phyloP scores from a whole-genome alignment of 768 basidiomycete genomes.

The Tylopilus sp. region DNA sequence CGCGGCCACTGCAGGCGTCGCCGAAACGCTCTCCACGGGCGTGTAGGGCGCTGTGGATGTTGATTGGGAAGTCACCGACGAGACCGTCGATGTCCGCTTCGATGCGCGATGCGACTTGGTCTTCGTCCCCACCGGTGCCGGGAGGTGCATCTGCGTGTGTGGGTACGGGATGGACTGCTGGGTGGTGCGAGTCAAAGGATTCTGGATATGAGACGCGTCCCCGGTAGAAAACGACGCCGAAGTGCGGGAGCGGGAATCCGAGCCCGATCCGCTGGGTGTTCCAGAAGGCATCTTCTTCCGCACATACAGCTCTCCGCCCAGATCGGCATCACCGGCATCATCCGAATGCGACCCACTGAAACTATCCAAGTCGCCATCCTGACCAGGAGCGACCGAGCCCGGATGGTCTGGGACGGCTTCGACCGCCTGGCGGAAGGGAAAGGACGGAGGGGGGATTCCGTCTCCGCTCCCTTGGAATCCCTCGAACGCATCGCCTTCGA shows the following conservation, averaged over 20 bases:
- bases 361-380: background rate
- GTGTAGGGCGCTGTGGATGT: conserved; percentile 42
- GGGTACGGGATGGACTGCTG: conserved; percentile 29
- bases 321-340: conserved; percentile 52
- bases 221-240: conserved; percentile 44
- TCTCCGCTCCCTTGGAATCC: conserved; percentile 67
- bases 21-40: conserved; percentile 33
- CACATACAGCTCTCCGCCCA: conserved; percentile 56
- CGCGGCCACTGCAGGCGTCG: conserved; percentile 17
- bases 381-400: conserved; percentile 10
- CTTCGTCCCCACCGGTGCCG: conserved; percentile 13
- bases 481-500: conserved; percentile 47
- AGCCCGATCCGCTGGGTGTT: conserved; percentile 38
- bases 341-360: conserved; percentile 14
- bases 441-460: conserved; percentile 5
- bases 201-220: conserved; percentile 20
- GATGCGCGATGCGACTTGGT: conserved; percentile 18
- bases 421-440: background rate
- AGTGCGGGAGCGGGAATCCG: conserved; percentile 61
- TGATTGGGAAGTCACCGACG: conserved; percentile 45
- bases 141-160: conserved; percentile 27
- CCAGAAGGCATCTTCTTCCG: conserved; percentile 32
- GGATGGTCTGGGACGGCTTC: background rate
- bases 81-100: conserved; percentile 34
- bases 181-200: conserved; percentile 20